Conservation (phyloP, 208 protist species). For the Leishmania amazonensis region DNA sequence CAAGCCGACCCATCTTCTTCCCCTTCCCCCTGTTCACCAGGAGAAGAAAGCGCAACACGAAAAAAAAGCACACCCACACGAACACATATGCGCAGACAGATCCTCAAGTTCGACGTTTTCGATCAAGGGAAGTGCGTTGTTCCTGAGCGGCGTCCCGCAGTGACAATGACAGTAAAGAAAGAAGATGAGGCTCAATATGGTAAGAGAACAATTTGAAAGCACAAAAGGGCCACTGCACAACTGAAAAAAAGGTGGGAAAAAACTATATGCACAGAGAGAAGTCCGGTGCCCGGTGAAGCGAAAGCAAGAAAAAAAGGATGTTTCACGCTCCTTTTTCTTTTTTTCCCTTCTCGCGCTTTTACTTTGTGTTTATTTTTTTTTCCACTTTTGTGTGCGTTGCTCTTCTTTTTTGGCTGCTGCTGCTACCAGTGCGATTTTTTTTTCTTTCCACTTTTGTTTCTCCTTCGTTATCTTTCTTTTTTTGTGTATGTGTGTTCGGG, state of each 20-base stretch:
- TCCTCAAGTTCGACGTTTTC: background rate
- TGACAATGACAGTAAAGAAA: background rate
- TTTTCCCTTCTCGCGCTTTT: background rate
- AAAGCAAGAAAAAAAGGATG: background rate
- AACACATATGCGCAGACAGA: background rate
- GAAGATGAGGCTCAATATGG: background rate
- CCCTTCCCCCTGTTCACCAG: background rate
- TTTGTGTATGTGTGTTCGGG: background rate
- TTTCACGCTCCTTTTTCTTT: background rate
- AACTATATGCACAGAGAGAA: background rate
- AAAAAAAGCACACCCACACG: constrained; percentile 8
- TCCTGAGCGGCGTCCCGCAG: background rate
- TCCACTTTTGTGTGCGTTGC: background rate
- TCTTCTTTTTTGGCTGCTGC: constrained; percentile 13
- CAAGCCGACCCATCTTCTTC: background rate
- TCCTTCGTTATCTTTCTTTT: constrained; percentile 8
- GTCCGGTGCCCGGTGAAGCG: background rate
- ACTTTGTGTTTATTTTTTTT: background rate
- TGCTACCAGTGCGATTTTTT: constrained; percentile 3
- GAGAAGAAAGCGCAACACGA: constrained; percentile 15
- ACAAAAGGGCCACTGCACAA: background rate
- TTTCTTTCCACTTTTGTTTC: constrained; percentile 8
- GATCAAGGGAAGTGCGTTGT: background rate
- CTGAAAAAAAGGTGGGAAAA: background rate
- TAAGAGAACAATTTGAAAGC: background rate